Conservation (phyloP, 306 rosid genomes). For the Elaeagnus macrophylla region DNA sequence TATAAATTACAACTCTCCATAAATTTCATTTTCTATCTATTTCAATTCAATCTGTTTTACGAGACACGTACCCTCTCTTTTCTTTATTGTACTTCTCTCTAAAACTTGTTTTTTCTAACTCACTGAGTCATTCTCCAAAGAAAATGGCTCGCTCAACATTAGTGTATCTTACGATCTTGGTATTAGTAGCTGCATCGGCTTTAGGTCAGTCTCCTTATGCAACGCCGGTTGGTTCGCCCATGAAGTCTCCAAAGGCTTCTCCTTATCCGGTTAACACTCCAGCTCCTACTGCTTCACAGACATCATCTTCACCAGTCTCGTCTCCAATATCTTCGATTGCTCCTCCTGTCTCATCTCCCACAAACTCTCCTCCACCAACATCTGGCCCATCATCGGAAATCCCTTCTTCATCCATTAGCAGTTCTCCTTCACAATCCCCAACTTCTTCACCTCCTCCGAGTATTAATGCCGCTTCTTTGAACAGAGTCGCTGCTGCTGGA, state of each 20-base stretch:
- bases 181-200: conserved; percentile 30
- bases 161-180: conserved; percentile 14
- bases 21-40: too few relatives aligned
- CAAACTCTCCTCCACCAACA: conserved; percentile 23
- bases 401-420: background rate
- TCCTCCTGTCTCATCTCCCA: conserved; percentile 22
- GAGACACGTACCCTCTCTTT: too few relatives aligned
- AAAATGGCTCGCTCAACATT: conserved; percentile 46
- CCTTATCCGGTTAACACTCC: conserved; percentile 2
- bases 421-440: conserved; percentile 14
- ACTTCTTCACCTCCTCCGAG: conserved; percentile 14
- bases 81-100: background rate
- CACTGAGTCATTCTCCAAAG: background rate
- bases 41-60: conserved; percentile 22
- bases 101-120: background rate
- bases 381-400: conserved; percentile 10
- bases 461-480: conserved; percentile 13
- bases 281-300: conserved; percentile 15
- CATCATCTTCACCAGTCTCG: conserved; percentile 3
- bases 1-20: too few relatives aligned
- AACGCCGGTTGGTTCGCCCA: conserved; percentile 31
- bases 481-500: conserved; percentile 33
- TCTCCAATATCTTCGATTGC: background rate
- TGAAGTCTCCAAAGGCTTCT: conserved; percentile 16
- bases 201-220: conserved; percentile 25